Conservation (phyloP, 495 filamentous ascomycete species). For the Annulohypoxylon stygium region DNA sequence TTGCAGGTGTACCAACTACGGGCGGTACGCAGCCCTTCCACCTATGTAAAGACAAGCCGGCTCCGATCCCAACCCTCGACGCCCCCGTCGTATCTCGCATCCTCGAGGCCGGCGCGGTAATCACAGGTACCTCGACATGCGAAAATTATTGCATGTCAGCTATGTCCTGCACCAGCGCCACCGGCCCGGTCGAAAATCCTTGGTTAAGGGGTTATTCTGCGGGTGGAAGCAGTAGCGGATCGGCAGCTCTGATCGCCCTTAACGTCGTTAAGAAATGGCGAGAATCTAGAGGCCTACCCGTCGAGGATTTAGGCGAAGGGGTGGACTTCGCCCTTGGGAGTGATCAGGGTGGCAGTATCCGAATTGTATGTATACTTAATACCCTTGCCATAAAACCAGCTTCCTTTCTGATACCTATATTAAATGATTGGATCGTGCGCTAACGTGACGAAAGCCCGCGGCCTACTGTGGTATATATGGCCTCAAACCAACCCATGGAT, state of each 20-base stretch:
- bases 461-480: conserved; percentile 54
- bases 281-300: conserved; percentile 16
- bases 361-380: conserved; percentile 49
- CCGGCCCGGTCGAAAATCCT: conserved; percentile 56
- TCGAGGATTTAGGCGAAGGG: conserved; percentile 42
- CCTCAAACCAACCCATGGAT: conserved; percentile 53
- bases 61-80: conserved; percentile 52
- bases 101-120: conserved; percentile 57
- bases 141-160: conserved; percentile 59
- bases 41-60: conserved; percentile 40
- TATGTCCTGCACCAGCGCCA: conserved; percentile 54
- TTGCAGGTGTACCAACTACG: conserved; percentile 57
- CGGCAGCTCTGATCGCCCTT: conserved; percentile 60
- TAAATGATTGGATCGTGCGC: neutral
- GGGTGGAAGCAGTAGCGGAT: conserved; percentile 67
- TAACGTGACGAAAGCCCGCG: conserved; percentile 35
- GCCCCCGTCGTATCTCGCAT: conserved; percentile 62
- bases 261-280: conserved; percentile 26
- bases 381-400: too few relatives aligned
- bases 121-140: conserved; percentile 53
- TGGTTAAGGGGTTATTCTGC: conserved; percentile 55
- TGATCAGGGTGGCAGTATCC: conserved; percentile 67
- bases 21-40: conserved; percentile 53
- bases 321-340: conserved; percentile 66
- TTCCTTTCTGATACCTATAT: neutral